phyloP scores from a whole-genome alignment of 805 yeast species.

The Starmerella bombicola region DNA sequence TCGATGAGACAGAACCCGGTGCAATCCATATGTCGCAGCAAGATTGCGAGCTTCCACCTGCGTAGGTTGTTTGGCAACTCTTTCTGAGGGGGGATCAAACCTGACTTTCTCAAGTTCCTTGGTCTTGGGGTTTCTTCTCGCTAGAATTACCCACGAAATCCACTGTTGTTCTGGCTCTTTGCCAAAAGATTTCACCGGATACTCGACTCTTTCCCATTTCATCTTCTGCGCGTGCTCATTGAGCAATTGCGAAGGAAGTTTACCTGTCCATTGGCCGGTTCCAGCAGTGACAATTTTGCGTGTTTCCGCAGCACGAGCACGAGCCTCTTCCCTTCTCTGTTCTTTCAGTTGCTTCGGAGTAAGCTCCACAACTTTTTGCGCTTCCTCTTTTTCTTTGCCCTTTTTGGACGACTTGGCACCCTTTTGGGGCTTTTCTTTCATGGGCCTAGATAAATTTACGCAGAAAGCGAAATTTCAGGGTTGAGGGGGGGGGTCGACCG shows the following conservation, averaged over 20 bases:
- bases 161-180: slow-evolving; percentile 37
- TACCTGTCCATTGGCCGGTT: slow-evolving; percentile 85
- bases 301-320: slow-evolving; percentile 24
- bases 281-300: slow-evolving; percentile 41
- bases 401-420: slow-evolving; percentile 13
- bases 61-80: slow-evolving; percentile 57
- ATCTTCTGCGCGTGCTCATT: slow-evolving; percentile 79
- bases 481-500: neutral
- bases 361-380: slow-evolving; percentile 17
- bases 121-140: slow-evolving; percentile 72
- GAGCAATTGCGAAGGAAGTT: slow-evolving; percentile 71
- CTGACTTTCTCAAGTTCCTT: slow-evolving; percentile 48
- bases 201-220: slow-evolving; percentile 79
- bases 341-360: slow-evolving; percentile 27
- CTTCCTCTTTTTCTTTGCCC: slow-evolving; percentile 7
- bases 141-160: slow-evolving; percentile 50
- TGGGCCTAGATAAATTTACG: neutral
- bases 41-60: slow-evolving; percentile 80
- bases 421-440: slow-evolving; percentile 21
- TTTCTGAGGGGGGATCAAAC: slow-evolving; percentile 40
- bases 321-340: slow-evolving; percentile 29
- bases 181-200: slow-evolving; percentile 38
- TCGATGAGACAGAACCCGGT: slow-evolving; percentile 64
- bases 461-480: neutral
- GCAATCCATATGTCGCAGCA: slow-evolving; percentile 81